Evolutionary conservation across 1,284 basidiomycete genomes (phyloP).

Genomic region (Ganoderma leucocontextum): DNA sequence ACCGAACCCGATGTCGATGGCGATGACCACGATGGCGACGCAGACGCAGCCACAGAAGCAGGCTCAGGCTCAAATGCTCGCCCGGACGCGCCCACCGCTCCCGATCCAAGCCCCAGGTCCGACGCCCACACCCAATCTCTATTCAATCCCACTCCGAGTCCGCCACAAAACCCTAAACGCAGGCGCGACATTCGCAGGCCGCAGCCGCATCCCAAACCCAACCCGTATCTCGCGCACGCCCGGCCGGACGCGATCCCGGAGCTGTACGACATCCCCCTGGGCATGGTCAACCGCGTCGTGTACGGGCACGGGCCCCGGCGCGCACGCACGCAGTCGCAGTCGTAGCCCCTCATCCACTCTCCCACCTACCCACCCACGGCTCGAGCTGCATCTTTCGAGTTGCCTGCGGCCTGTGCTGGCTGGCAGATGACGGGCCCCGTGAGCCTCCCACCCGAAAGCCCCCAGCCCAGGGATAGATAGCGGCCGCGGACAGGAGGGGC

Average conservation of each 20-base stretch:
- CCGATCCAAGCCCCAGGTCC: not conserved
- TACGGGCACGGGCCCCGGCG: conserved; percentile 33
- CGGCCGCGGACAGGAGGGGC: conserved; percentile 2
- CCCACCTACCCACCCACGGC: not conserved
- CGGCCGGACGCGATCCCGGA: conserved; percentile 61
- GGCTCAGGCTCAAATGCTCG: not conserved
- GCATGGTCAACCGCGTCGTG: conserved; percentile 72
- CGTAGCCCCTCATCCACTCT: not conserved
- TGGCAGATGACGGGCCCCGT: not conserved
- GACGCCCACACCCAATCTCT: conserved; percentile 4
- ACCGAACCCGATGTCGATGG: not conserved
- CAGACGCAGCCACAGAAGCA: not conserved
- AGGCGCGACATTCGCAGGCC: not conserved
- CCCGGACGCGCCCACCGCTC: not conserved
- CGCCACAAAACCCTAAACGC: conserved; percentile 6
- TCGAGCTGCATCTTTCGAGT: not conserved
- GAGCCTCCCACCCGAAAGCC: not conserved
- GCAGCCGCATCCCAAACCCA: not conserved
- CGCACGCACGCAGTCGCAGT: not conserved
- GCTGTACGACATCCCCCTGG: conserved; percentile 84
- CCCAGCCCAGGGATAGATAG: not conserved
- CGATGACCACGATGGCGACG: not conserved
- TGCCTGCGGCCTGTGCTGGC: too few relatives aligned
- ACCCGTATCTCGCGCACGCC: conserved; percentile 57
- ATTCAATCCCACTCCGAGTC: not conserved